phyloP scores from a whole-genome alignment of 345 rosid species.

The Aquilaria malaccensis region DNA sequence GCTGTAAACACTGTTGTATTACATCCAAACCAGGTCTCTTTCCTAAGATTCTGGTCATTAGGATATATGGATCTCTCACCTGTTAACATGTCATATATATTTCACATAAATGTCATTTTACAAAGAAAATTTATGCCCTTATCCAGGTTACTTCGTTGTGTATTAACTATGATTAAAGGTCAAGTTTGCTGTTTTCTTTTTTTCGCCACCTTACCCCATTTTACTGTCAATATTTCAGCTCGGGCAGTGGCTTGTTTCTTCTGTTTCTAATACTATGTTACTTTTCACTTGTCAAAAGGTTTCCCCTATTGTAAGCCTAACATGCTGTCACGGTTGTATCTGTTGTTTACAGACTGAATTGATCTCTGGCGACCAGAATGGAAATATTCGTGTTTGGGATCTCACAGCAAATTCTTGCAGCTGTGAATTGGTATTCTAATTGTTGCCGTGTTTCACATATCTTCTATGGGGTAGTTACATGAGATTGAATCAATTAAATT shows the following conservation, averaged over 20 bases:
- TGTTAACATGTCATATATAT: neutral
- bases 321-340: neutral
- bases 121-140: neutral
- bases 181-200: neutral
- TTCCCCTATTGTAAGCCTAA: slow-evolving; percentile 7
- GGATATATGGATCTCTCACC: neutral
- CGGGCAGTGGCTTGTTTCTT: too few relatives aligned
- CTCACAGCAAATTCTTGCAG: slow-evolving; percentile 94
- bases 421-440: slow-evolving; percentile 68
- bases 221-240: neutral
- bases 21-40: slow-evolving; percentile 88
- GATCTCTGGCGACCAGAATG: slow-evolving; percentile 96
- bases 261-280: neutral
- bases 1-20: slow-evolving; percentile 92
- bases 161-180: neutral
- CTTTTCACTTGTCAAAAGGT: neutral
- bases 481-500: too few relatives aligned
- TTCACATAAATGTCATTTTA: neutral
- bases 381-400: slow-evolving; percentile 97
- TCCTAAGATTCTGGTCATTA: neutral
- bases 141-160: neutral
- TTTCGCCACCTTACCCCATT: neutral
- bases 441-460: too few relatives aligned
- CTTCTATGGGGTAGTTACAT: too few relatives aligned
- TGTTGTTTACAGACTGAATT: slow-evolving; percentile 61